A percentile compares a stretch with the other conserved stretches of the same genome.
phyloP scores from a whole-genome alignment of 2,329 filamentous ascomycete genomes.

The Colletotrichum musae region DNA sequence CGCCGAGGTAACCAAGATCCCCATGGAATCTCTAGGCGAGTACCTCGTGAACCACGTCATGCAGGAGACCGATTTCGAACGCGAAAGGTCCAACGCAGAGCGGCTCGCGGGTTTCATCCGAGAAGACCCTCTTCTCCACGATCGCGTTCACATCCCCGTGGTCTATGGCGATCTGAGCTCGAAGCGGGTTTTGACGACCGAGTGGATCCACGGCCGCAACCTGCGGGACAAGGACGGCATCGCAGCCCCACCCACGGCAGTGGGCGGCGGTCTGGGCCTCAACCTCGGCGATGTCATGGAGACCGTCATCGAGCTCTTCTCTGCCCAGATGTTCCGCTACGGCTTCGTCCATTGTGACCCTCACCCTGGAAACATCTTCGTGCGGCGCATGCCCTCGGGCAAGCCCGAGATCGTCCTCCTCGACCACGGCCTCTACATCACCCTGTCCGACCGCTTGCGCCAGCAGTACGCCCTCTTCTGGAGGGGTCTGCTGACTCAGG shows the following conservation, averaged over 20 bases:
- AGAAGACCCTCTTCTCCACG: slow-evolving; percentile 70
- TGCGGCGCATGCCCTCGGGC: slow-evolving; percentile 68
- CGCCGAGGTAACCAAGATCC: slow-evolving; percentile 68
- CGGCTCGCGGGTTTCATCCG: slow-evolving; percentile 70
- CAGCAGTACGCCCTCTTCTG: slow-evolving; percentile 71
- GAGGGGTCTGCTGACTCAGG: slow-evolving; percentile 76
- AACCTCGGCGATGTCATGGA: slow-evolving; percentile 58
- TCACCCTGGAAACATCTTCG: slow-evolving; percentile 77
- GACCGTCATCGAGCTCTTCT: slow-evolving; percentile 59
- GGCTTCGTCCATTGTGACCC: slow-evolving; percentile 79
- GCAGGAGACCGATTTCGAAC: slow-evolving; percentile 77
- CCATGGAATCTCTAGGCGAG: slow-evolving; percentile 75
- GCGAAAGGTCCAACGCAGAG: slow-evolving; percentile 75
- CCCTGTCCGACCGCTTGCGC: slow-evolving; percentile 74
- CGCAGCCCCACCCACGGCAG: slow-evolving; percentile 66
- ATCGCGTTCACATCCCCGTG: slow-evolving; percentile 76
- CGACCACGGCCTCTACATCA: slow-evolving; percentile 79
- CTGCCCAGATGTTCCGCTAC: slow-evolving; percentile 80
- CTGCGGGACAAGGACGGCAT: slow-evolving; percentile 78
- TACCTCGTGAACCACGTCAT: slow-evolving; percentile 76
- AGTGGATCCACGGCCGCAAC: slow-evolving; percentile 79
- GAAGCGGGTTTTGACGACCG: slow-evolving; percentile 77
- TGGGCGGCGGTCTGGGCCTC: slow-evolving; percentile 68
- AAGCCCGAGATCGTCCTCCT: slow-evolving; percentile 74
- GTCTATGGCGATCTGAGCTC: slow-evolving; percentile 72